A percentile compares a stretch with the other conserved stretches of the same genome.
These are phyloP conservation scores for Cyclaneusma minus DNA, from an alignment of 2,329 filamentous ascomycete genomes.

Conservation along the genomic window DNA sequence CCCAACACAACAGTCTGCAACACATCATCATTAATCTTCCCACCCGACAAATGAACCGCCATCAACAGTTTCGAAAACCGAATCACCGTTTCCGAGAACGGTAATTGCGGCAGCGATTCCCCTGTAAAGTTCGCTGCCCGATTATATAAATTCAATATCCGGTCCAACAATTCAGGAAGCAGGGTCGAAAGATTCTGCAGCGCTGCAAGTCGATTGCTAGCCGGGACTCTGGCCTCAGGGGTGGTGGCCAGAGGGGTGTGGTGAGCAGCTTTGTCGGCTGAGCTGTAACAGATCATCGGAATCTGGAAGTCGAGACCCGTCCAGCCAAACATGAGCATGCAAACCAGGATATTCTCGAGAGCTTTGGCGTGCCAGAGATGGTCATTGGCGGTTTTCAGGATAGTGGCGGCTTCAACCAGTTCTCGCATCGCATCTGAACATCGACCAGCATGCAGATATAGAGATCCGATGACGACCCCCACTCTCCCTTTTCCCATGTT, in stretches of 20 bases:
- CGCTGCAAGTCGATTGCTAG: constrained; percentile 16
- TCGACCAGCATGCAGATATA: constrained; percentile 78
- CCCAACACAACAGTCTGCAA: constrained; percentile 52
- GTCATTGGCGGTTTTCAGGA: constrained; percentile 68
- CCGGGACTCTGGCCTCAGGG: constrained; percentile 16
- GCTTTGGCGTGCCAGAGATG: constrained; percentile 97
- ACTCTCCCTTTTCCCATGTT: constrained; percentile 69
- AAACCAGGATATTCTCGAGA: constrained; percentile 72
- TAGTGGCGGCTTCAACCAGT: constrained; percentile 62
- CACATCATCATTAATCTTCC: constrained; percentile 42
- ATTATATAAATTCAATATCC: constrained; percentile 59
- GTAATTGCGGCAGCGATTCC: constrained; percentile 55
- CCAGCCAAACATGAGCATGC: constrained; percentile 73
- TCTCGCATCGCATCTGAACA: constrained; percentile 83
- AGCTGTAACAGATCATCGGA: constrained; percentile 32
- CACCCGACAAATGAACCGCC: constrained; percentile 48
- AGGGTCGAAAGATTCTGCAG: constrained; percentile 38
- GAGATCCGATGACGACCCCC: constrained; percentile 63
- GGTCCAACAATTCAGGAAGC: constrained; percentile 60
- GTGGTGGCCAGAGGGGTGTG: constrained; percentile 7
- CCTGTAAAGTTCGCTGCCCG: constrained; percentile 44
- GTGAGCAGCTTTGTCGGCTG: constrained; percentile 17
- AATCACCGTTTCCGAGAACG: constrained; percentile 58
- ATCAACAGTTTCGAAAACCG: constrained; percentile 57
- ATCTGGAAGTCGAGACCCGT: constrained; percentile 69